Evolutionary conservation across 768 basidiomycete genomes (phyloP).

Genomic region (Lactarius hengduanensis): DNA sequence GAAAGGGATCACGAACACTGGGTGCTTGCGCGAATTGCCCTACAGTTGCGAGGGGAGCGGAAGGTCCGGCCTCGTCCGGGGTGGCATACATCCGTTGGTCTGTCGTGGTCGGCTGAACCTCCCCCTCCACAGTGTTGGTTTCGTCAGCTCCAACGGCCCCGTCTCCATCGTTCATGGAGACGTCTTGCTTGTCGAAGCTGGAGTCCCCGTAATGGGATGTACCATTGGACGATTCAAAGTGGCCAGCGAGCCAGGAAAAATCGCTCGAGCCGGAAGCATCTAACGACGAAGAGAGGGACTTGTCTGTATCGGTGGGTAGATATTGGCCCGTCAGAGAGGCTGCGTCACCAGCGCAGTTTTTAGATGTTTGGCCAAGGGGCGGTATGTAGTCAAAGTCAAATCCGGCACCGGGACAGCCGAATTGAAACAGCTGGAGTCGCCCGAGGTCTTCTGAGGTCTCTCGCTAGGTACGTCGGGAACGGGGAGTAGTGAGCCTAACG

Average conservation of each 20-base stretch:
- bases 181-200: neutral
- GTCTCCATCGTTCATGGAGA: neutral
- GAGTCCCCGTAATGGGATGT: neutral
- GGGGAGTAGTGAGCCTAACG: neutral
- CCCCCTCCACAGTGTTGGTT: neutral
- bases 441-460: neutral
- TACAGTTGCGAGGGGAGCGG: neutral
- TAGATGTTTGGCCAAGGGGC: too few relatives aligned
- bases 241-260: neutral
- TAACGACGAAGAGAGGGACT: neutral
- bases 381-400: conserved; percentile 6
- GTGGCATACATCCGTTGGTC: neutral
- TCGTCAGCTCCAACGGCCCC: neutral
- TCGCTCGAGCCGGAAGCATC: neutral
- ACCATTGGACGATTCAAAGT: neutral
- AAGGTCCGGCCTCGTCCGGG: neutral
- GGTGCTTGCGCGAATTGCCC: neutral
- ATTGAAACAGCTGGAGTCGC: neutral
- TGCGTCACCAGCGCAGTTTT: neutral
- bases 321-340: neutral
- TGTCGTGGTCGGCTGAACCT: neutral
- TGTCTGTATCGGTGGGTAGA: neutral
- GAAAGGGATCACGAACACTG: neutral
- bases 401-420: neutral
- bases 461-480: neutral